Conservation (phyloP, 352 stramenopile species). For the Phytopythium delawarense region DNA sequence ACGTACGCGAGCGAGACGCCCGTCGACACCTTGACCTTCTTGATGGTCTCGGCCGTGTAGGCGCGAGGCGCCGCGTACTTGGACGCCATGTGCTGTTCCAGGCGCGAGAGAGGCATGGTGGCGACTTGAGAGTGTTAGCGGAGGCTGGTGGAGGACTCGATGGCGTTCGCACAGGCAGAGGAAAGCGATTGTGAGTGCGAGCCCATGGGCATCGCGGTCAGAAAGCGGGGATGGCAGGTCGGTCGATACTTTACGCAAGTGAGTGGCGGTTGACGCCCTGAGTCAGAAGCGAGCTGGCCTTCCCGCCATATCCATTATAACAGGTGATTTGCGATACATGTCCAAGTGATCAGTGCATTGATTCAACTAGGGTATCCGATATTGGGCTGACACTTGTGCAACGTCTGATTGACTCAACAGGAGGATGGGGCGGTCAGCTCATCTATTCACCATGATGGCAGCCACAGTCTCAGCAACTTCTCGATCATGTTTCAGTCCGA, state of each 20-base stretch:
- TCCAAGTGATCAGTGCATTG: too few relatives aligned
- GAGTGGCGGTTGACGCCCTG: not conserved
- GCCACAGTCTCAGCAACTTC: not conserved
- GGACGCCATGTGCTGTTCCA: conserved; percentile 41
- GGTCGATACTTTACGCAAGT: not conserved
- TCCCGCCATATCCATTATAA: too few relatives aligned
- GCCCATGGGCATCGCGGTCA: too few relatives aligned
- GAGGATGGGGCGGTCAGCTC: conserved; percentile 17
- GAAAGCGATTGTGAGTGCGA: not conserved
- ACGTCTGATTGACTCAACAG: not conserved
- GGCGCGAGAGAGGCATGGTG: conserved; percentile 17
- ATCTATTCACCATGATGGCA: not conserved
- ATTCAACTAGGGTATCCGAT: too few relatives aligned
- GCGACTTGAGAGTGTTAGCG: not conserved
- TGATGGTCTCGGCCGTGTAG: conserved; percentile 23
- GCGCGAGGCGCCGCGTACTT: conserved; percentile 24
- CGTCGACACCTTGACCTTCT: conserved; percentile 29
- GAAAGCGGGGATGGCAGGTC: too few relatives aligned
- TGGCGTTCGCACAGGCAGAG: not conserved
- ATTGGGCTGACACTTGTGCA: too few relatives aligned
- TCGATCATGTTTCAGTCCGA: too few relatives aligned
- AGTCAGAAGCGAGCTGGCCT: too few relatives aligned
- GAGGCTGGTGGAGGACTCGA: not conserved
- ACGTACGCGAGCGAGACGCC: conserved; percentile 48
- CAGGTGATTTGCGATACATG: too few relatives aligned